Conservation (phyloP, 495 filamentous ascomycete species). For the Parachaetomium inaequale region DNA sequence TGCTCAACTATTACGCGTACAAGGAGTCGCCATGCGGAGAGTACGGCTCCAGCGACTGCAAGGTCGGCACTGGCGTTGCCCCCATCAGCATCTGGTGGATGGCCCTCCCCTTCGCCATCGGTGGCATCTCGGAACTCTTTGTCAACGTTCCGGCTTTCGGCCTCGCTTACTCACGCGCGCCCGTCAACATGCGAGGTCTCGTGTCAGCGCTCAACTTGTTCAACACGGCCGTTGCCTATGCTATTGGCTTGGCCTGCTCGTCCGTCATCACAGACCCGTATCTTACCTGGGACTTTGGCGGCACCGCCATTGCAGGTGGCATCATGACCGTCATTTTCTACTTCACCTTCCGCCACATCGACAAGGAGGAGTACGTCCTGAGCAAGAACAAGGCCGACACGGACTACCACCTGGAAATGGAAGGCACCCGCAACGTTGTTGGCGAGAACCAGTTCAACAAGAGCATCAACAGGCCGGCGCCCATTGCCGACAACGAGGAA, state of each 20-base stretch:
- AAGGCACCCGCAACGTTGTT: conserved; percentile 35
- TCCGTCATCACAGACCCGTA: conserved; percentile 61
- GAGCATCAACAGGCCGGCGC: conserved; percentile 34
- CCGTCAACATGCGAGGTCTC: conserved; percentile 63
- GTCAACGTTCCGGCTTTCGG: conserved; percentile 67
- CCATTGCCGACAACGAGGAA: conserved; percentile 42
- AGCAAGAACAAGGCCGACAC: conserved; percentile 38
- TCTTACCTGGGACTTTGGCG: conserved; percentile 54
- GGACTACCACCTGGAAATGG: conserved; percentile 35
- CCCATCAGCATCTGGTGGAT: conserved; percentile 50
- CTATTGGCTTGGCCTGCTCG: conserved; percentile 55
- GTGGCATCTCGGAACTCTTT: conserved; percentile 67
- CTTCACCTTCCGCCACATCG: conserved; percentile 50
- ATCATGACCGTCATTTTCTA: conserved; percentile 47
- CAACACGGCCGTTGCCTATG: conserved; percentile 57
- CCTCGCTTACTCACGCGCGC: conserved; percentile 68
- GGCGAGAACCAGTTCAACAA: conserved; percentile 43
- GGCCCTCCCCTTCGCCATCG: conserved; percentile 48
- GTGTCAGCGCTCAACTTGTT: conserved; percentile 64
- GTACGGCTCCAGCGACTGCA: conserved; percentile 43
- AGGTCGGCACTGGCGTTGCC: conserved; percentile 45
- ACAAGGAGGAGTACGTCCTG: conserved; percentile 44
- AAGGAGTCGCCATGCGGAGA: conserved; percentile 48
- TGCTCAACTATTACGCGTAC: conserved; percentile 73
- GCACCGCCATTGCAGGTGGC: conserved; percentile 46